Percentiles rank a stretch among this genome's conserved stretches.
Evolutionary conservation across 169 alveolate species (phyloP).

Genomic region (Cryptosporidium andersoni): DNA sequence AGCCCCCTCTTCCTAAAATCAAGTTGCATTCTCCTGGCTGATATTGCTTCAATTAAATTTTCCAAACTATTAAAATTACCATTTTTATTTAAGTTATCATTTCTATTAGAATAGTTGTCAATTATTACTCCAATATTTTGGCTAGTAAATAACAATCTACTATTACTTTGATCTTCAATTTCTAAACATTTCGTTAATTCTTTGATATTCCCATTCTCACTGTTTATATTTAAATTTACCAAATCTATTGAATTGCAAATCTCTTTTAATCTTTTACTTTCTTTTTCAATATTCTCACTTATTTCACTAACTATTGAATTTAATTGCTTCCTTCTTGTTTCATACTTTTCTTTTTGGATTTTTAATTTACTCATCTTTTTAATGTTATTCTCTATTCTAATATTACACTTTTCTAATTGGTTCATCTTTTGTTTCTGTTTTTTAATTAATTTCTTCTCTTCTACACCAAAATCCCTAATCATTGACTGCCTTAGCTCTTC

Average conservation of each 20-base stretch:
- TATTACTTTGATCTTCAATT: conserved; percentile 6
- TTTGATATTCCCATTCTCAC: not conserved
- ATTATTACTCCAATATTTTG: not conserved
- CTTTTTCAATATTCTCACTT: not conserved
- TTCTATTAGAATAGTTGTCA: too few species aligned
- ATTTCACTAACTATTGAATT: not conserved
- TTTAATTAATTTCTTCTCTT: not conserved
- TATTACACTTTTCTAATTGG: conserved; percentile 16
- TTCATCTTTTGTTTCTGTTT: not conserved
- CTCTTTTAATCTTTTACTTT: not conserved
- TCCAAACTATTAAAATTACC: not conserved
- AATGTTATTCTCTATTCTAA: conserved; percentile 13
- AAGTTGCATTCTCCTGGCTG: not conserved
- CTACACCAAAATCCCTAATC: not conserved
- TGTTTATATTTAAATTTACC: conserved; percentile 11
- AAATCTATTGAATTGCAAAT: not conserved
- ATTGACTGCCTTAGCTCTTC: conserved; percentile 20
- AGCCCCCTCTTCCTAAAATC: conserved; percentile 7
- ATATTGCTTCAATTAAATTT: not conserved
- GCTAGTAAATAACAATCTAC: not conserved
- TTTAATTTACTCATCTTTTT: conserved; percentile 6
- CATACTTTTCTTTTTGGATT: not conserved
- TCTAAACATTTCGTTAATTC: conserved; percentile 14
- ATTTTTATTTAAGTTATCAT: too few species aligned
- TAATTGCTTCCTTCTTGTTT: too few species aligned